A percentile compares a stretch with the other conserved stretches of the same genome.
phyloP scores from a whole-genome alignment of 192 early-diverging fungal genomes.

The Kappamyces sp. region DNA sequence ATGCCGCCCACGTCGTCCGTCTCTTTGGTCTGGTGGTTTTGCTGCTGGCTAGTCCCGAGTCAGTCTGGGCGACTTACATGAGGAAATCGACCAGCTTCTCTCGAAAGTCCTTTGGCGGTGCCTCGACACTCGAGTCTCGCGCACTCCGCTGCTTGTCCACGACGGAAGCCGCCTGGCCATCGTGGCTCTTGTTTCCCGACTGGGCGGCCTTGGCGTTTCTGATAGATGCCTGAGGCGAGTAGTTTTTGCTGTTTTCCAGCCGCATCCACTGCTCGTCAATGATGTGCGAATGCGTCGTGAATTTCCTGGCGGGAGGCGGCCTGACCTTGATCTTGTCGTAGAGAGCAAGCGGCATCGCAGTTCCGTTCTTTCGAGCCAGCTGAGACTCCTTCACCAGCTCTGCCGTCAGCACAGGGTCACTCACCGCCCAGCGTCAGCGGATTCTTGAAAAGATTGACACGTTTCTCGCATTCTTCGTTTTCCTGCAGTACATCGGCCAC shows the following conservation, averaged over 20 bases:
- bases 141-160: conserved; percentile 11
- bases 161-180: background rate
- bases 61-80: conserved; percentile 22
- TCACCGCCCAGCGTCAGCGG: too few species aligned
- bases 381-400: conserved; percentile 38
- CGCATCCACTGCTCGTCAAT: conserved; percentile 31
- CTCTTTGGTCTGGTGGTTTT: conserved; percentile 28
- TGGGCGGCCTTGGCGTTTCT: background rate
- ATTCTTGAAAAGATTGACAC: too few species aligned
- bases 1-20: conserved; percentile 33
- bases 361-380: conserved; percentile 22
- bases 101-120: conserved; percentile 29
- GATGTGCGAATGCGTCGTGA: conserved; percentile 24
- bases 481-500: too few species aligned
- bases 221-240: conserved; percentile 9
- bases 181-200: background rate
- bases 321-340: conserved; percentile 37
- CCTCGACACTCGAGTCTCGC: conserved; percentile 19
- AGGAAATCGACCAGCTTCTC: conserved; percentile 48
- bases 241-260: conserved; percentile 26
- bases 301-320: conserved; percentile 25
- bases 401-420: conserved; percentile 4
- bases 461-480: too few species aligned
- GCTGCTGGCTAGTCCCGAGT: conserved; percentile 33
- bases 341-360: conserved; percentile 30